Evolutionary conservation across 2,329 filamentous ascomycete species (phyloP).

Genomic region (Pseudopyrenochaeta lycopersici): DNA sequence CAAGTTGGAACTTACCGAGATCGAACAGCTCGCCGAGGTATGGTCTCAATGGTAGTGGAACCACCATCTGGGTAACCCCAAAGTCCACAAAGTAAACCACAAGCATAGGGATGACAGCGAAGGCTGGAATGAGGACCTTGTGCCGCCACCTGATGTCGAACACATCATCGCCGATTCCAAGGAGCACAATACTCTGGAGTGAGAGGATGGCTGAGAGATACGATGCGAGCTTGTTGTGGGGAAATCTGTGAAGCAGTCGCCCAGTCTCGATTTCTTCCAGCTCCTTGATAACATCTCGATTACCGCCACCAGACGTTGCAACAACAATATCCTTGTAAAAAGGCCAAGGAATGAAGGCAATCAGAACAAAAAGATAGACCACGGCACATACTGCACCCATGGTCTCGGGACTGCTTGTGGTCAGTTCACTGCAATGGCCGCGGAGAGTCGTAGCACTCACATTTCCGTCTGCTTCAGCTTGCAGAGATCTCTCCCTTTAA

Average conservation of each 20-base stretch:
- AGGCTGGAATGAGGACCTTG: conserved; percentile 96
- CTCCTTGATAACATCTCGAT: conserved; percentile 83
- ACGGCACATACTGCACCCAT: conserved; percentile 95
- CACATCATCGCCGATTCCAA: conserved; percentile 93
- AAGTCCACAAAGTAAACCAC: conserved; percentile 99
- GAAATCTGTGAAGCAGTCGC: conserved; percentile 88
- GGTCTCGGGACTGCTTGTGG: conserved; percentile 75
- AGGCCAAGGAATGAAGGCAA: conserved; percentile 93
- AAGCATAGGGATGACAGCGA: conserved; percentile 91
- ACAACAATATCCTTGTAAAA: conserved; percentile 99
- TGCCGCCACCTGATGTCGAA: conserved; percentile 99
- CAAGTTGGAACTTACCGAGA: conserved; percentile 59
- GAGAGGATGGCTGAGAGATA: conserved; percentile 95
- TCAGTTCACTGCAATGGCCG: conserved; percentile 19
- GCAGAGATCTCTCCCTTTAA: conserved; percentile 89
- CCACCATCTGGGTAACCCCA: conserved; percentile 92
- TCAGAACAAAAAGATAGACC: conserved; percentile 88
- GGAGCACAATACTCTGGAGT: conserved; percentile 86
- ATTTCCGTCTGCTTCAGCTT: conserved; percentile 80
- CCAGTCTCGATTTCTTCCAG: conserved; percentile 79
- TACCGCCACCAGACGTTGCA: conserved; percentile 91
- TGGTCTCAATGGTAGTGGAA: conserved; percentile 83
- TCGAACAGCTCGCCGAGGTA: conserved; percentile 88
- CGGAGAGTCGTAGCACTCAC: conserved; percentile 54
- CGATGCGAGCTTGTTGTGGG: conserved; percentile 94